phyloP scores from a whole-genome alignment of 768 basidiomycete genomes.

The Sistotremastrum niveocremeum region DNA sequence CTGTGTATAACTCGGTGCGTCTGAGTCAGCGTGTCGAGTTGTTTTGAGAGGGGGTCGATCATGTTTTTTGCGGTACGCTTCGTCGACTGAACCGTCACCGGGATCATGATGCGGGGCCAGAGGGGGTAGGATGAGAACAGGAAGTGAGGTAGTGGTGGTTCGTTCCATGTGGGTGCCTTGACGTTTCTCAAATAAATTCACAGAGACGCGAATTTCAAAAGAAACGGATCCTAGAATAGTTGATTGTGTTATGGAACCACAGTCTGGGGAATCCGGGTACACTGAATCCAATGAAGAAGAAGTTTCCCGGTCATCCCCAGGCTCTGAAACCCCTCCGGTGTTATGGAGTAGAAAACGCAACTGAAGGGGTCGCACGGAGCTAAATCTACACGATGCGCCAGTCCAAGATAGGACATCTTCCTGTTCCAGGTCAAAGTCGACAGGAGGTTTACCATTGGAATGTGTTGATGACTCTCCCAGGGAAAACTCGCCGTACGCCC shows the following conservation, averaged over 20 bases:
- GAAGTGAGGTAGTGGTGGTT: constrained; percentile 49
- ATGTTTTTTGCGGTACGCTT: constrained; percentile 79
- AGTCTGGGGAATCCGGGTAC: constrained; percentile 27
- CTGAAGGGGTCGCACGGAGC: constrained; percentile 57
- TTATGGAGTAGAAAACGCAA: constrained; percentile 68
- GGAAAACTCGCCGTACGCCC: too few species aligned
- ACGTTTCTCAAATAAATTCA: constrained; percentile 55
- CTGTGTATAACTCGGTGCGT: constrained; percentile 50
- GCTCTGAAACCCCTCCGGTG: background rate
- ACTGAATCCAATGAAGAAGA: background rate
- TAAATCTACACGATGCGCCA: constrained; percentile 87
- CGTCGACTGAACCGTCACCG: constrained; percentile 47
- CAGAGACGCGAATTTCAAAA: constrained; percentile 59
- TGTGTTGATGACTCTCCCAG: background rate
- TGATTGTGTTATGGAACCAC: constrained; percentile 63
- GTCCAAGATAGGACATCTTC: constrained; percentile 61
- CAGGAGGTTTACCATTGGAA: too few species aligned
- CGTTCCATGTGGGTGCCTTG: constrained; percentile 54
- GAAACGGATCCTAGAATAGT: constrained; percentile 75
- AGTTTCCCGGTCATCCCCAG: background rate
- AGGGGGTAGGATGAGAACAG: constrained; percentile 58
- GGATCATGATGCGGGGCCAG: constrained; percentile 71
- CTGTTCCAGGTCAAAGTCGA: constrained; percentile 6
- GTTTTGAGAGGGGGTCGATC: constrained; percentile 67
- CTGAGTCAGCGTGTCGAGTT: constrained; percentile 51